Conservation (phyloP, 2,329 filamentous ascomycete genomes). For the Harringtonia aguacate region DNA sequence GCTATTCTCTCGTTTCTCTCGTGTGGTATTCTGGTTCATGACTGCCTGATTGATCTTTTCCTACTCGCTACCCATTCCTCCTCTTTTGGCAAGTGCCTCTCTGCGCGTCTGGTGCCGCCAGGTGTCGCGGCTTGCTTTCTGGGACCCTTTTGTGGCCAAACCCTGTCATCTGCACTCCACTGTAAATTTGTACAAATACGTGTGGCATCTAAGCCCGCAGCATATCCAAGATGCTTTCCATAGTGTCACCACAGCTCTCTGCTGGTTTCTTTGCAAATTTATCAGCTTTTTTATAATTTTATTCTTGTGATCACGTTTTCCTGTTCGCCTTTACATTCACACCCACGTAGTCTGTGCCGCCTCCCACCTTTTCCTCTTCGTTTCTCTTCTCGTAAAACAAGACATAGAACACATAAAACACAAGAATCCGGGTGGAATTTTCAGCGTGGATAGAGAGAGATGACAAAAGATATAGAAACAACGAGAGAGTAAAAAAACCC, state of each 20-base stretch:
- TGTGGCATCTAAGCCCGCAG: too few relatives aligned
- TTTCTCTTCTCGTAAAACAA: not conserved
- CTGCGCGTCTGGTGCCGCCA: too few relatives aligned
- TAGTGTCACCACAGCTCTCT: too few relatives aligned
- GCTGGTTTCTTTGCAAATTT: not conserved
- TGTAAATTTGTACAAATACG: too few relatives aligned
- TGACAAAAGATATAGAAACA: slow-evolving; percentile 15
- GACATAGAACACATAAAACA: not conserved
- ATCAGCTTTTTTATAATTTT: slow-evolving; percentile 2
- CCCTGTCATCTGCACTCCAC: too few relatives aligned
- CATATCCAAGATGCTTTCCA: too few relatives aligned
- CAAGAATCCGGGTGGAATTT: not conserved
- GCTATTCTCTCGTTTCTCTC: not conserved
- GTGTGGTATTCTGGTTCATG: too few relatives aligned
- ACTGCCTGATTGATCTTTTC: too few relatives aligned
- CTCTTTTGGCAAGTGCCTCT: too few relatives aligned
- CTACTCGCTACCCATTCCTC: not conserved
- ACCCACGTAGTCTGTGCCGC: not conserved
- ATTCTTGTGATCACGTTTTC: not conserved
- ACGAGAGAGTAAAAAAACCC: slow-evolving; percentile 1
- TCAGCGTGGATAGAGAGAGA: slow-evolving; percentile 20
- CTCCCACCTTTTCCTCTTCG: not conserved
- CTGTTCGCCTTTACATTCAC: too few relatives aligned
- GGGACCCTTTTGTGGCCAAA: too few relatives aligned
- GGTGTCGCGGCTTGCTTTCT: too few relatives aligned